Percentiles rank a stretch among this genome's conserved stretches.
These are phyloP conservation scores for Puccinia hordei DNA, from an alignment of 1,284 basidiomycete genomes.

Conservation along the genomic window DNA sequence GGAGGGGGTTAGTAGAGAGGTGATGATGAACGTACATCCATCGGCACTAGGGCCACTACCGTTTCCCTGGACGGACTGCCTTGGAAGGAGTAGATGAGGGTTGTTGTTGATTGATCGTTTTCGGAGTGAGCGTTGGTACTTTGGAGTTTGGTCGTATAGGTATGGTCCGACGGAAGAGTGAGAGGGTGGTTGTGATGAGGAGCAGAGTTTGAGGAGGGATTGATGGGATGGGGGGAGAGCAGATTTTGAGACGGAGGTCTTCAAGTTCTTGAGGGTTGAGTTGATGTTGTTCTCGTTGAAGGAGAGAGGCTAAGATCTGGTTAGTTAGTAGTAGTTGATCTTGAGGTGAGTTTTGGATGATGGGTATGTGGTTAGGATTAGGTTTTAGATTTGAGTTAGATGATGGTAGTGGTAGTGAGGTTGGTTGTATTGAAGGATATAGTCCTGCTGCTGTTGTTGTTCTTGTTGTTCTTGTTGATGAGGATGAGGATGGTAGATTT, in stretches of 20 bases:
- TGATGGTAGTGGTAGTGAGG: too few relatives aligned
- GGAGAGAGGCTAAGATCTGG: neutral
- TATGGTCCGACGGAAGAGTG: neutral
- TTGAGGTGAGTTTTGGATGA: neutral
- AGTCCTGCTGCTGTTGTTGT: too few relatives aligned
- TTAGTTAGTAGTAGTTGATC: neutral
- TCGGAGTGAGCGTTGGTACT: neutral
- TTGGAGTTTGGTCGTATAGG: neutral
- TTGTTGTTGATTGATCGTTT: neutral
- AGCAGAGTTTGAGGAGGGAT: too few relatives aligned
- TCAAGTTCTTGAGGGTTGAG: neutral
- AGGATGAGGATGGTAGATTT: too few relatives aligned
- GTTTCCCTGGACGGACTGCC: conserved; percentile 35
- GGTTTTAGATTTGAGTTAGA: too few relatives aligned
- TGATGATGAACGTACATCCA: conserved; percentile 12
- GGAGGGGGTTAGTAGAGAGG: neutral
- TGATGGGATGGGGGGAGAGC: neutral
- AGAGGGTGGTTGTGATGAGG: neutral
- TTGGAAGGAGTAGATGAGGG: neutral
- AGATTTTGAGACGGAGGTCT: neutral
- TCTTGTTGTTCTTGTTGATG: too few relatives aligned
- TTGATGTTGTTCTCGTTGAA: neutral
- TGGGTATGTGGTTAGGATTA: neutral
- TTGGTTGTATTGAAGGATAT: too few relatives aligned
- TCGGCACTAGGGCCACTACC: conserved; percentile 36